Percentiles rank a stretch among this genome's conserved stretches.
Conservation (phyloP, 176 grass and related monocot genomes). For the Bonia amplexicaulis region DNA sequence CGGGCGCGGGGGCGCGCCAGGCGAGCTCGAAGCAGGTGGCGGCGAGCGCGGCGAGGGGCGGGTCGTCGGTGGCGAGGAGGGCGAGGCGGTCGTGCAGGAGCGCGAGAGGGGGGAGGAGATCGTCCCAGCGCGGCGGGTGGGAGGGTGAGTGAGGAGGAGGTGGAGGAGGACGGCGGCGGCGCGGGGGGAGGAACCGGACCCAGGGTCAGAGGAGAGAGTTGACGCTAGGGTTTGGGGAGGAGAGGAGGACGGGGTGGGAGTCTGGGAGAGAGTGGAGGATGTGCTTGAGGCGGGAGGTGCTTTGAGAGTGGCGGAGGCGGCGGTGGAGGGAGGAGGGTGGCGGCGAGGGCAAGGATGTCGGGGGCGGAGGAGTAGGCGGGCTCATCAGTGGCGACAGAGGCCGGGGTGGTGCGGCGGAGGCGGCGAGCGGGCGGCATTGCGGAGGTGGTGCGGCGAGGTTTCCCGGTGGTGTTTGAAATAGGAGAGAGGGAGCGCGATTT, state of each 20-base stretch:
- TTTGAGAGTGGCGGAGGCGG: conserved; percentile 20
- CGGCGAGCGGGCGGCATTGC: conserved; percentile 43
- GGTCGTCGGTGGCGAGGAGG: conserved; percentile 48
- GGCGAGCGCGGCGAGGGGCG: conserved; percentile 53
- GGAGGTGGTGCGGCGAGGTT: not conserved
- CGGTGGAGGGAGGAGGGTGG: conserved; percentile 30
- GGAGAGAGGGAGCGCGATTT: conserved; percentile 8
- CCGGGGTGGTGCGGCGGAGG: conserved; percentile 16
- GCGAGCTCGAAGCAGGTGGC: conserved; percentile 65
- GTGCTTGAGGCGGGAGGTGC: conserved; percentile 25
- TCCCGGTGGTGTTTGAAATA: conserved; percentile 30
- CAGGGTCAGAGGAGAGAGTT: conserved; percentile 9
- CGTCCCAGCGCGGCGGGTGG: conserved; percentile 39
- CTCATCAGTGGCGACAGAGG: conserved; percentile 27
- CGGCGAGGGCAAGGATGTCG: conserved; percentile 42
- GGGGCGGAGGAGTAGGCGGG: conserved; percentile 38
- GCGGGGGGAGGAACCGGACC: conserved; percentile 2
- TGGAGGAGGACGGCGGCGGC: conserved; percentile 51
- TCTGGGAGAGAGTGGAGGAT: conserved; percentile 43
- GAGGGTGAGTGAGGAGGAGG: conserved; percentile 64
- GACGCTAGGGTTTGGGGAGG: conserved; percentile 19
- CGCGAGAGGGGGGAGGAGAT: conserved; percentile 48
- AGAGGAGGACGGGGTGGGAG: conserved; percentile 42
- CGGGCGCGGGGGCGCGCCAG: conserved; percentile 56
- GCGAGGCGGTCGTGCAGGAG: conserved; percentile 66